These are phyloP conservation scores for Claviceps monticola DNA, from an alignment of 2,329 filamentous ascomycete genomes.

Conservation along the genomic window DNA sequence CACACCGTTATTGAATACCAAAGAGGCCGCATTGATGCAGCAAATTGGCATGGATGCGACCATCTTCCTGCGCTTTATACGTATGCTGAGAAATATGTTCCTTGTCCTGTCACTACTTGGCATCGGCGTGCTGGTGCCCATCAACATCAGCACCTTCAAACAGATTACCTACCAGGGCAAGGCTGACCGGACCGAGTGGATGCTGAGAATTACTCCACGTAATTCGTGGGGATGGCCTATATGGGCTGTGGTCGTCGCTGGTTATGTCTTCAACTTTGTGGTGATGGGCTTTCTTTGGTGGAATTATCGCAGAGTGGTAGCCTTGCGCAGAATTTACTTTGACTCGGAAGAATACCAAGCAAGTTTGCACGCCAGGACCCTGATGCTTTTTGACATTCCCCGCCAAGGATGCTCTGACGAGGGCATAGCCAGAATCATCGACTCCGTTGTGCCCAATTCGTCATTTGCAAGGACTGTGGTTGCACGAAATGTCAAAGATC, in stretches of 20 bases:
- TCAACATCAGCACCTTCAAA: slow-evolving; percentile 46
- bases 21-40: slow-evolving; percentile 64
- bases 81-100: slow-evolving; percentile 91
- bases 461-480: slow-evolving; percentile 70
- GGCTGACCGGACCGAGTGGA: slow-evolving; percentile 25
- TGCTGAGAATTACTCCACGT: slow-evolving; percentile 45
- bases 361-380: slow-evolving; percentile 63
- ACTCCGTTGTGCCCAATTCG: slow-evolving; percentile 63
- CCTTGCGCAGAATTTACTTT: slow-evolving; percentile 65
- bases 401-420: slow-evolving; percentile 67
- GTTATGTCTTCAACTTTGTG: slow-evolving; percentile 57
- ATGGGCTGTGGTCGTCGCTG: slow-evolving; percentile 46
- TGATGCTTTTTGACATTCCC: slow-evolving; percentile 74
- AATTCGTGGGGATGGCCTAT: slow-evolving; percentile 37
- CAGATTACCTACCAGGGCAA: slow-evolving; percentile 9
- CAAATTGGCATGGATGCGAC: slow-evolving; percentile 83
- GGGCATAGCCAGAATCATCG: slow-evolving; percentile 72
- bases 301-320: slow-evolving; percentile 66
- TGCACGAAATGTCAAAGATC: slow-evolving; percentile 80
- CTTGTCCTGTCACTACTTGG: slow-evolving; percentile 56
- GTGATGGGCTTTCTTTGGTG: slow-evolving; percentile 75
- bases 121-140: slow-evolving; percentile 64
- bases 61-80: slow-evolving; percentile 74
- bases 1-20: slow-evolving; percentile 60
- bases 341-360: slow-evolving; percentile 76